Base-by-base conservation (phyloP, 2,329 filamentous ascomycete species). In the Hypoxylon sp. region DNA sequence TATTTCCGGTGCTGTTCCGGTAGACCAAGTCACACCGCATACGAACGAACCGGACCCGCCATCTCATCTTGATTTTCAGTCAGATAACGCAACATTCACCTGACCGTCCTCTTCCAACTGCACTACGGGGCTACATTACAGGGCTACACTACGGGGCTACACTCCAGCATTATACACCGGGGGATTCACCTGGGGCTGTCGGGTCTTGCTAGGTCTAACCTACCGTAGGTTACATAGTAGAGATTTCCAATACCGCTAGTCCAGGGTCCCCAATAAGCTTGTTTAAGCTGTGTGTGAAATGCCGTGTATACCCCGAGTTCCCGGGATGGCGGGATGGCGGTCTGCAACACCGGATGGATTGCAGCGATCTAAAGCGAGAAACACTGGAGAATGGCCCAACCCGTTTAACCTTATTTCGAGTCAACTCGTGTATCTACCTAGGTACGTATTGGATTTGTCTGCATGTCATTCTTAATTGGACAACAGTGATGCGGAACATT, bases 231-330 rank as follows among this genome's bases (percentile, higher is more conserved):
- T n/a, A n/a, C n/a, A n/a, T n/a, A n/a, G n/a, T 30, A 38, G 45
- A 38, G 43, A 49, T 49, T 32, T 30, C 34, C 36, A 43, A 7
- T 46, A 5, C 32, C 34, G 13, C 56, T 43, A 51, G 34, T 38
- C 28, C 28, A 30, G 32, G 49, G 23, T 53, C 52, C 58, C 50
- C 48, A 41, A 50, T 63, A 53, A 57, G 56, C 32, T 56, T 58
- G 43, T 11, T 53, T 23, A 2, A 23, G 23, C 23, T 23, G 23
- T 5, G 30, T 17, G 38, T 46, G 56, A 61, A 65, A 67, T 65
- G 50, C 67, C 67, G 67, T 57, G 43, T 57, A 46, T 65, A 67
- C 57, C 53, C 67, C 67, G 67, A 65, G 59, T 48, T 63, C 25
- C 57, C 64, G 67, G 60, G 48, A 43, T 45, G 25, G 25, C n/a